Percentiles rank a stretch among this genome's conserved stretches.
These are phyloP conservation scores for Xylaria cubensis DNA, from an alignment of 495 filamentous ascomycete species.

Conservation along the genomic window DNA sequence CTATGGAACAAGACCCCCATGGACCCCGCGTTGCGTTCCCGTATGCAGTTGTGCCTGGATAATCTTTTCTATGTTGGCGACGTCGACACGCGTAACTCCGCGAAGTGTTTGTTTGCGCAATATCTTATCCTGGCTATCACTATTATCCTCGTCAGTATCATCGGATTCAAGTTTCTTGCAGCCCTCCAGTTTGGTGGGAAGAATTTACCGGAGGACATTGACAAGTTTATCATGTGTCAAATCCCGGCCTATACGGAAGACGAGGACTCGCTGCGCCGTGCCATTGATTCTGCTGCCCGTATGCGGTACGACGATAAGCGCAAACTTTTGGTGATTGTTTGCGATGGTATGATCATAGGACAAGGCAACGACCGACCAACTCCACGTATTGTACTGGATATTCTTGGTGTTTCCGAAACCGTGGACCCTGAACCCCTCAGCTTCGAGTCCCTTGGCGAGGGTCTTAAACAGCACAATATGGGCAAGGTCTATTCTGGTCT, in stretches of 20 bases:
- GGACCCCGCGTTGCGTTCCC: slow-evolving; percentile 54
- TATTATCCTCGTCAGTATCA: slow-evolving; percentile 77
- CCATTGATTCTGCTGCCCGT: slow-evolving; percentile 93
- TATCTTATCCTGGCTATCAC: slow-evolving; percentile 94
- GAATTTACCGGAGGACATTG: slow-evolving; percentile 90
- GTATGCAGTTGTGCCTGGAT: slow-evolving; percentile 87
- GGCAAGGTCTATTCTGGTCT: slow-evolving; percentile 97
- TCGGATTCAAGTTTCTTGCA: slow-evolving; percentile 95
- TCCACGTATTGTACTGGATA: slow-evolving; percentile 94
- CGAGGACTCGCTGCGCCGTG: slow-evolving; percentile 94
- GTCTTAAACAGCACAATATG: slow-evolving; percentile 98
- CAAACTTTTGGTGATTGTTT: slow-evolving; percentile 91
- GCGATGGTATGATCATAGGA: slow-evolving; percentile 99
- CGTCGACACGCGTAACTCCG: slow-evolving; percentile 88
- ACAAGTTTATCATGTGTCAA: slow-evolving; percentile 98
- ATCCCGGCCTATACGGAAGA: slow-evolving; percentile 98
- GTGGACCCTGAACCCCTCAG: slow-evolving; percentile 97
- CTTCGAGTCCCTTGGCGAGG: slow-evolving; percentile 96
- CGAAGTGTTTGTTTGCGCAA: slow-evolving; percentile 83
- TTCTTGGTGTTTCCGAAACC: slow-evolving; percentile 89
- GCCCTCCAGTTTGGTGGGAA: slow-evolving; percentile 93
- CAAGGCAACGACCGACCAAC: slow-evolving; percentile 97
- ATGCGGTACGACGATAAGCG: slow-evolving; percentile 99
- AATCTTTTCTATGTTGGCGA: slow-evolving; percentile 96
- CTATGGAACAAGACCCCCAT: slow-evolving; percentile 77